Conservation (phyloP, 2,329 filamentous ascomycete genomes). For the Nemania sp. region DNA sequence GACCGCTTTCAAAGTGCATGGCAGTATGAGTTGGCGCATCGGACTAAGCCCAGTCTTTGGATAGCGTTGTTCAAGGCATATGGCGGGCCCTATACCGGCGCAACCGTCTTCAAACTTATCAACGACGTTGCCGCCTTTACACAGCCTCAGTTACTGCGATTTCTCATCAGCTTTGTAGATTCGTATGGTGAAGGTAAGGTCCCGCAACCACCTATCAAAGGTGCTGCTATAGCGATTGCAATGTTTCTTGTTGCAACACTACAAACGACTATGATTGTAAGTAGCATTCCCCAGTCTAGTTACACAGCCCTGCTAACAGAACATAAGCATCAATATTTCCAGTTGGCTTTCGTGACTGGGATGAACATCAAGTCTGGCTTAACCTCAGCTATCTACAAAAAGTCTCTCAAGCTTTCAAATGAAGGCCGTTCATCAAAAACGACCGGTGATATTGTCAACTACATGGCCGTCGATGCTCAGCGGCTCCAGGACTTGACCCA, state of each 20-base stretch:
- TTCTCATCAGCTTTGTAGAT: constrained; percentile 84
- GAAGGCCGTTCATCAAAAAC: constrained; percentile 90
- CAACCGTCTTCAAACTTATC: constrained; percentile 86
- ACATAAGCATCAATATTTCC: constrained; percentile 90
- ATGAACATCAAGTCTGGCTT: constrained; percentile 96
- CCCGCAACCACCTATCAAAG: constrained; percentile 83
- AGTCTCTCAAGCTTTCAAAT: constrained; percentile 89
- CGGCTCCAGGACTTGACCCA: constrained; percentile 94
- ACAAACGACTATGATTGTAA: constrained; percentile 83
- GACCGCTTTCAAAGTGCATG: constrained; percentile 79
- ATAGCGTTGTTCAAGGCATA: constrained; percentile 85
- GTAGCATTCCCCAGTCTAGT: constrained; percentile 35
- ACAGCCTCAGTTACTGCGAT: constrained; percentile 89
- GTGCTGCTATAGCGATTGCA: constrained; percentile 85
- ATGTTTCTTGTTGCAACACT: constrained; percentile 92
- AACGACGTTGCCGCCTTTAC: constrained; percentile 89
- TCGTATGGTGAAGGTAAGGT: constrained; percentile 73
- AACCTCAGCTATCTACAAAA: constrained; percentile 91
- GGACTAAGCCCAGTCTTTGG: constrained; percentile 85
- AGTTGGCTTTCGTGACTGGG: constrained; percentile 91
- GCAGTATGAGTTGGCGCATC: constrained; percentile 76
- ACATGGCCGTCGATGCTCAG: constrained; percentile 98
- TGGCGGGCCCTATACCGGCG: constrained; percentile 83
- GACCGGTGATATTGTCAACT: constrained; percentile 98
- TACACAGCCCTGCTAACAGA: constrained; percentile 41